Base-by-base conservation (phyloP, 2,329 filamentous ascomycete genomes). In the Xylariaceae sp. region DNA sequence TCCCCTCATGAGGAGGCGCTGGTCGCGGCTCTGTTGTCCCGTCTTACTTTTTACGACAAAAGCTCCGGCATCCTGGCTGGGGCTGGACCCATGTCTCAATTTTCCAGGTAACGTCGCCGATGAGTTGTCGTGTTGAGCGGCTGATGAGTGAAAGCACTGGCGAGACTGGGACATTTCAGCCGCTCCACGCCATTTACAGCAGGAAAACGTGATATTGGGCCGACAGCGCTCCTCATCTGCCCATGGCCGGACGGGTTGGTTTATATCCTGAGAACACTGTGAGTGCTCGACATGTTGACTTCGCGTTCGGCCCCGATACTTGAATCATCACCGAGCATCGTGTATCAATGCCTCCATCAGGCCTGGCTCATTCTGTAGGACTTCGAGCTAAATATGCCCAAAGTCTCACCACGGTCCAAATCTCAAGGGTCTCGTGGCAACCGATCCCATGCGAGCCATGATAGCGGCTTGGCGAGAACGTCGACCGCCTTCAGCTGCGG, bases 401-500 rank as follows among this genome's bases (percentile, higher is more conserved):
- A 28, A 28, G 22, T 28, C 22, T 28, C 51, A 13, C 19, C 47
- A 51, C 28, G 3, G 11, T 18, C 13, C 31, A 41, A 31, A 14
- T 39, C 42, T n/a, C 17, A 12, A 43, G 47, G 50, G 54, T 56
- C 54, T 57, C 51, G 58, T 59, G 58, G 56, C 58, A 49, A 51
- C 47, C 48, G 22, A 4, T 5, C 22, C 22, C 22, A 28, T 28
- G 22, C 47, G 61, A 59, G 57, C 39, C 41, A 55, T 51, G 45
- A 60, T 59, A 60, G 56, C 47, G 45, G 48, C 63, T 65, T 66
- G 60, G 61, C 64, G 47, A 45, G 43, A 45, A 50, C 54, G 58
- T 53, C 47, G 52, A 58, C 45, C 34, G 51, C 42, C 43, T 67
- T 72, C 70, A 72, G 69, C 70, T 72, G 63, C 69, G 69, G 65